A percentile compares a stretch with the other conserved stretches of the same genome.
Evolutionary conservation across 805 yeast genomes (phyloP).

Genomic region (Schwanniomyces occidentalis): DNA sequence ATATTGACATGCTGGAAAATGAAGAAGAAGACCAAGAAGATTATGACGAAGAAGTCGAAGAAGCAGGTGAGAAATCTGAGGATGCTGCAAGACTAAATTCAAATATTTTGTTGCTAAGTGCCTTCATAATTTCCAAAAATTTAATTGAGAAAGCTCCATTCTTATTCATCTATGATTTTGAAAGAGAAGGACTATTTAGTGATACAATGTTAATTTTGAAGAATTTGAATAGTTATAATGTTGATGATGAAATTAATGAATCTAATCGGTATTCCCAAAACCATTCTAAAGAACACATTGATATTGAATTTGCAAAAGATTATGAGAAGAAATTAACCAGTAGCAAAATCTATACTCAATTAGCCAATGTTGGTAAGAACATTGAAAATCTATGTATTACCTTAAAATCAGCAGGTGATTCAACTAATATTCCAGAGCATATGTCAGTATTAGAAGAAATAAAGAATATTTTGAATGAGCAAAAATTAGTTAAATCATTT

Average conservation of each 20-base stretch:
- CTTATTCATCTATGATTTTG: constrained; percentile 49
- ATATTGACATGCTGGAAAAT: constrained; percentile 3
- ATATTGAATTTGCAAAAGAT: constrained; percentile 31
- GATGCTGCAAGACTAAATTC: constrained; percentile 25
- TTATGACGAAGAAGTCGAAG: constrained; percentile 8
- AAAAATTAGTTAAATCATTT: constrained; percentile 6
- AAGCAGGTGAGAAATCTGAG: constrained; percentile 5
- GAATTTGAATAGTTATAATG: constrained; percentile 12
- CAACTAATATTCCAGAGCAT: constrained; percentile 13
- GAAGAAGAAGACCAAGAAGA: constrained; percentile 10
- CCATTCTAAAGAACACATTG: constrained; percentile 26
- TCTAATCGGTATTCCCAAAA: constrained; percentile 10
- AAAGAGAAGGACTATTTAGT: constrained; percentile 69
- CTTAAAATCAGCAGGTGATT: constrained; percentile 18
- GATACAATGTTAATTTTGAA: constrained; percentile 44
- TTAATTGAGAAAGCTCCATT: constrained; percentile 47
- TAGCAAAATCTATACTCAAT: constrained; percentile 13
- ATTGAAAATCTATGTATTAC: constrained; percentile 29
- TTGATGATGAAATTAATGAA: constrained; percentile 13
- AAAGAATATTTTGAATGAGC: constrained; percentile 7
- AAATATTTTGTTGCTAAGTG: constrained; percentile 48
- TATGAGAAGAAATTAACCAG: constrained; percentile 19
- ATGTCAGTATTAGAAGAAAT: constrained; percentile 17
- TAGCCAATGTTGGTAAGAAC: constrained; percentile 16
- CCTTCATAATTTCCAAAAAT: constrained; percentile 47